phyloP scores from a whole-genome alignment of 202 grass and related monocot species.

The Bolboschoenoplectus hybrid region DNA sequence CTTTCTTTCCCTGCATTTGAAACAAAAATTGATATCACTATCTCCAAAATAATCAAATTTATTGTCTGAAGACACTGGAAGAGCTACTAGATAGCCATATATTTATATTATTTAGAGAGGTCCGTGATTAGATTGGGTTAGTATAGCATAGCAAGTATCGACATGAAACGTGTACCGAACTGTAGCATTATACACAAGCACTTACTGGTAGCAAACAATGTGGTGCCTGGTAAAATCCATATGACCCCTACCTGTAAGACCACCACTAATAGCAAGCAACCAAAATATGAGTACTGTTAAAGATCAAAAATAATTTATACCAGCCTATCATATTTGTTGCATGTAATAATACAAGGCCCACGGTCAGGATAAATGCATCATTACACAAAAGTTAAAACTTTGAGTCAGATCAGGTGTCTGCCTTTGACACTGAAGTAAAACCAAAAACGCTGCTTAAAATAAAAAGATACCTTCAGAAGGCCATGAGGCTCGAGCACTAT shows the following conservation, averaged over 20 bases:
- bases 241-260: neutral
- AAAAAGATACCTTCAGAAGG: constrained; percentile 68
- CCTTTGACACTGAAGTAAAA: neutral
- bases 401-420: neutral
- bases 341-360: neutral
- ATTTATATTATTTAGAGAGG: neutral
- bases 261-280: neutral
- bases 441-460: neutral
- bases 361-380: neutral
- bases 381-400: constrained; percentile 6
- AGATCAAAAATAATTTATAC: constrained; percentile 13
- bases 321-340: neutral
- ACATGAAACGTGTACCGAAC: neutral
- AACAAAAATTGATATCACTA: neutral
- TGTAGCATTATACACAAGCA: neutral
- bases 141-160: neutral
- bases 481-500: constrained; percentile 83
- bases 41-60: neutral
- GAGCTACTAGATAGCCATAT: neutral
- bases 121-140: neutral
- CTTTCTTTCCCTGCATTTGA: constrained; percentile 78
- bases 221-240: neutral
- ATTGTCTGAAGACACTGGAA: no score
- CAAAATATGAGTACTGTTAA: neutral
- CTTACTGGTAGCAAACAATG: neutral